Evolutionary conservation across 2,329 filamentous ascomycete species (phyloP), one percentile per base, ranked within the genome.

Genomic region (Paecilomyces variotii): DNA sequence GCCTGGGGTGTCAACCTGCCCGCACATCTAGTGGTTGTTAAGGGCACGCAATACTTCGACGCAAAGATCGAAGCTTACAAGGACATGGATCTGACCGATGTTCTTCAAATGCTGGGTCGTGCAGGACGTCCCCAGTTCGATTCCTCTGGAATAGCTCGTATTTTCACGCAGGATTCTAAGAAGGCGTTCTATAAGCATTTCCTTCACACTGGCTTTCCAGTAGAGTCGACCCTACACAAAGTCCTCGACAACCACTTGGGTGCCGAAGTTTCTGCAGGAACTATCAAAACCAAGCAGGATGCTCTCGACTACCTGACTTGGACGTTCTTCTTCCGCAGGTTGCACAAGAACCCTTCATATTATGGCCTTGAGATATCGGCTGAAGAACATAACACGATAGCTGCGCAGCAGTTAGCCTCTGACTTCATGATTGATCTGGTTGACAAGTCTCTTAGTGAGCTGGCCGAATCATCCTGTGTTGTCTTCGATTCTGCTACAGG

Each of bases 181-280:
- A 99, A 99, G 76, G 91, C 95, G 60, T 99, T 99, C 74, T 99
- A 99, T 78, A 99, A 99, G 79, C 94, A 99, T 76, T 99, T 99
- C 78, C 77, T 99, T 57, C 94, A 99, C 70, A 97, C 93, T 0
- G 95, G 94, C 1, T 99, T 99, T 72, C 95, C 94, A 0, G 94
- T 99, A 10, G 94, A 99, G 73, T 97, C 92, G 0, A 95, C 92
- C 0, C 81, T 99, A 45, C 94, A 99, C 75, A 96, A 95, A 24
- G 94, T 97, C 0, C 80, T 99, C 6, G 93, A 97, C 76, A 96
- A 99, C 78, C 95, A 99, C 82, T 82, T 99, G 72, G 88, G 91
- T 62, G 94, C 94, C 60, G 94, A 99, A 76, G 87, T 97, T 4
- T 96, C 92, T 0, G 91, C 94, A 0, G 92, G 90, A 65, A 99